These are phyloP conservation scores for Yamadazyma kitorensis DNA, from an alignment of 805 yeast species.

Conservation along the genomic window DNA sequence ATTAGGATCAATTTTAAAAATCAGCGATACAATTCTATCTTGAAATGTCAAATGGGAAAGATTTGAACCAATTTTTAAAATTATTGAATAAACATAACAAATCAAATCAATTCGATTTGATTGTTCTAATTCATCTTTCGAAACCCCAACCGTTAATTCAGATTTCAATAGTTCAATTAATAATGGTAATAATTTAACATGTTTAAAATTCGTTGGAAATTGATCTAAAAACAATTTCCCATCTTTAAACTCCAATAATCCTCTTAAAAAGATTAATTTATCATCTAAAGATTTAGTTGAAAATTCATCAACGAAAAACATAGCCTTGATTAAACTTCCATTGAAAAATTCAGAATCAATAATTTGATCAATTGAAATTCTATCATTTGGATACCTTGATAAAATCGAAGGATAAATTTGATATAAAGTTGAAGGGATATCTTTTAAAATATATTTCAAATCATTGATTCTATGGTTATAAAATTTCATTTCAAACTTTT, in stretches of 20 bases:
- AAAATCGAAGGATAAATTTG: slow-evolving; percentile 52
- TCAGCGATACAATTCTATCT: slow-evolving; percentile 57
- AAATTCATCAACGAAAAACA: slow-evolving; percentile 79
- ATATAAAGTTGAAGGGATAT: slow-evolving; percentile 57
- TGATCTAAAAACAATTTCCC: slow-evolving; percentile 22
- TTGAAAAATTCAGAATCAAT: slow-evolving; percentile 74
- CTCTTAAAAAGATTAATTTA: slow-evolving; percentile 63
- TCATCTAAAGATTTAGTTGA: slow-evolving; percentile 71
- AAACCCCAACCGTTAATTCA: slow-evolving; percentile 24
- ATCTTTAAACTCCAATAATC: slow-evolving; percentile 42
- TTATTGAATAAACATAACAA: slow-evolving; percentile 48
- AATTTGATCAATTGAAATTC: slow-evolving; percentile 63
- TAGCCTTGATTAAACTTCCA: slow-evolving; percentile 76
- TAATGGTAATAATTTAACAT: slow-evolving; percentile 73
- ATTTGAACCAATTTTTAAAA: slow-evolving; percentile 59
- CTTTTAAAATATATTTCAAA: slow-evolving; percentile 44
- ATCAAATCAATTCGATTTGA: slow-evolving; percentile 28
- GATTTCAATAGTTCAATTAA: slow-evolving; percentile 51
- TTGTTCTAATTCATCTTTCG: slow-evolving; percentile 20
- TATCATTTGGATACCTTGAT: slow-evolving; percentile 52
- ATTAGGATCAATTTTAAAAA: slow-evolving; percentile 27
- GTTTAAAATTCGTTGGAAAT: slow-evolving; percentile 45
- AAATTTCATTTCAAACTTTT: slow-evolving; percentile 45
- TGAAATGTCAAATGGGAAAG: slow-evolving; percentile 77
- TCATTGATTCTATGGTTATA: slow-evolving; percentile 34